Base-by-base conservation (phyloP, 306 rosid genomes). In the Luffa acutangula region DNA sequence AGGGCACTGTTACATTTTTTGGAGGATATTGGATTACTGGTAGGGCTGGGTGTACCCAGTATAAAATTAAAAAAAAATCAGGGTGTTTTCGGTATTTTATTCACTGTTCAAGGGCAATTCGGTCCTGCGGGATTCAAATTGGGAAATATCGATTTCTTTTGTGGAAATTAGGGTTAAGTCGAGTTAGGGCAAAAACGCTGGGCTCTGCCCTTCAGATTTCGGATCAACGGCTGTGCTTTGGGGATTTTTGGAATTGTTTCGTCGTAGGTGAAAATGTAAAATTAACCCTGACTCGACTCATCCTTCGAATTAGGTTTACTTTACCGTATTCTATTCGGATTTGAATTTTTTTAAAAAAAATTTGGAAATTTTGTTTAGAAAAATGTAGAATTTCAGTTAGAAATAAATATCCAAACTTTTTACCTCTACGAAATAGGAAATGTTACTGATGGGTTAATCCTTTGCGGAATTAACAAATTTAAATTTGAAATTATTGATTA, bases 1-100 rank as follows among this genome's bases (percentile, higher is more conserved):
- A 77, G 87, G 89, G 87, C 80, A n/a, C 57, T 51, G 10, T 43
- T 70, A 14, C 12, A 6, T 62, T 62, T 62, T 31, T 34, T 21
- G 42, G 42, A 62, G 42, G 69, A 34, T 33, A 33, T 37, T 37
- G 45, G 45, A 63, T 31, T 64, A 64, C 21, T n/a, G 33, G 34
- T 25, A 9, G 21, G 37, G 14, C 66, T 9, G 65, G 65, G 15
- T 59, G 37, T 25, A 63, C 43, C 21, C 45, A 36, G 70, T 63
- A 13, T 39, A 39, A 66, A 64, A 65, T 63, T 25, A 25, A 25
- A 25, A 13, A 33, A 13, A 51, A 1, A 14, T 2, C 8, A 74
- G 21, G 78, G 17, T 9, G 3, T 48, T 75, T 17, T 52, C 48
- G 79, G 49, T 18, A 75, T 33, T 76, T 1, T 73, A 0, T 0